Conservation (phyloP, 2,329 filamentous ascomycete species). For the Colletotrichum sp. region DNA sequence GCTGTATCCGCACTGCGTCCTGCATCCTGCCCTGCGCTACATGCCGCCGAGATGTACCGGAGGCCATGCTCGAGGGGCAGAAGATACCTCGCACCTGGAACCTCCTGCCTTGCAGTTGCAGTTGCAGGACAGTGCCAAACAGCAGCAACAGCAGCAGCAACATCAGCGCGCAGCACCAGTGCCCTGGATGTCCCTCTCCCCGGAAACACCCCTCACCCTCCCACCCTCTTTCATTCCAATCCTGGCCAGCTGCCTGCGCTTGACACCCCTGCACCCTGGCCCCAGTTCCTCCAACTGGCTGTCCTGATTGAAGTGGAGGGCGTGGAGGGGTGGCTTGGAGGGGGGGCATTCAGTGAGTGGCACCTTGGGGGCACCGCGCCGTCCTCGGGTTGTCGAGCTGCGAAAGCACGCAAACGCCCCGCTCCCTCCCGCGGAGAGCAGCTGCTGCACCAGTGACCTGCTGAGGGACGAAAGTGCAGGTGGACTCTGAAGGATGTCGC, state of each 20-base stretch:
- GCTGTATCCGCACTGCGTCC: constrained; percentile 1
- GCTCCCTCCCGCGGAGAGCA: not conserved
- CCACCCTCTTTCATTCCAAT: not conserved
- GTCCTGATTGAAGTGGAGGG: not conserved
- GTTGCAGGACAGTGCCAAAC: not conserved
- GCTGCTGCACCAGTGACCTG: not conserved
- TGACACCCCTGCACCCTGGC: constrained; percentile 1
- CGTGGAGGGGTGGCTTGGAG: constrained; percentile 17
- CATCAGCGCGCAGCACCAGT: not conserved
- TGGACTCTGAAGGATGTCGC: not conserved
- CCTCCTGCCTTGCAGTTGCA: not conserved
- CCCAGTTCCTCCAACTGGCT: constrained; percentile 11
- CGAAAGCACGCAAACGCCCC: constrained; percentile 9
- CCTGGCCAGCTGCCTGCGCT: not conserved
- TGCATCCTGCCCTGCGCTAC: constrained; percentile 4
- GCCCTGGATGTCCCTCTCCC: not conserved
- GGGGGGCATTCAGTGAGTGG: not conserved
- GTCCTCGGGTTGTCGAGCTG: not conserved
- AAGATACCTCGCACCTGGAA: not conserved
- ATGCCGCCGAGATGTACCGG: not conserved
- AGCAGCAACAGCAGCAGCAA: not conserved
- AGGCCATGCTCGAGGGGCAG: not conserved
- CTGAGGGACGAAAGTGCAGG: not conserved
- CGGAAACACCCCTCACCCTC: not conserved
- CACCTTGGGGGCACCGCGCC: not conserved